phyloP scores from a whole-genome alignment of 768 basidiomycete genomes.

The Epithele typhae region DNA sequence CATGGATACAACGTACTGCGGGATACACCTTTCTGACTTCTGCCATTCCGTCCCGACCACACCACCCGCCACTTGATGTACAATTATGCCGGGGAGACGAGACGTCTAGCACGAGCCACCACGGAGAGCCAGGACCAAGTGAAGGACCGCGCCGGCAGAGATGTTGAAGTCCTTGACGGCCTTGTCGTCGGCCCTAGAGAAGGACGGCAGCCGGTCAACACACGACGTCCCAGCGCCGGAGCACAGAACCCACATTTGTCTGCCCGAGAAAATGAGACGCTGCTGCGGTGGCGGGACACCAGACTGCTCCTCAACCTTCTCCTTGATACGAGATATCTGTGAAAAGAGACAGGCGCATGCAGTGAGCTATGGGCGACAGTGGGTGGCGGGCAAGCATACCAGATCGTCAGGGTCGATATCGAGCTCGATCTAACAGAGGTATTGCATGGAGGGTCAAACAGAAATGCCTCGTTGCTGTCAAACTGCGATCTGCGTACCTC shows the following conservation, averaged over 20 bases:
- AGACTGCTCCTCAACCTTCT: constrained; percentile 97
- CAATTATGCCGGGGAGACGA: background rate
- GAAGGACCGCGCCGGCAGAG: constrained; percentile 79
- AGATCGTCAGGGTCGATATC: constrained; percentile 90
- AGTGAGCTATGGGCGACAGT: background rate
- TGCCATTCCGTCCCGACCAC: background rate
- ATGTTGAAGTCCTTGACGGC: constrained; percentile 82
- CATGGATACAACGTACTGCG: constrained; percentile 8
- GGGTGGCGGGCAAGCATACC: constrained; percentile 37
- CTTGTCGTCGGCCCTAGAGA: constrained; percentile 84
- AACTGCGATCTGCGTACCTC: constrained; percentile 61
- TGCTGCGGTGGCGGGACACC: constrained; percentile 97
- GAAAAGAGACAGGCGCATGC: background rate
- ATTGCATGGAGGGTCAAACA: too few relatives aligned
- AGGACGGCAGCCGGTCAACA: background rate
- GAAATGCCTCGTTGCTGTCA: too few relatives aligned
- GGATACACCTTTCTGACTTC: constrained; percentile 5
- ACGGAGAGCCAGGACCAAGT: constrained; percentile 92
- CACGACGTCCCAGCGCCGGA: background rate
- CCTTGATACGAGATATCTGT: constrained; percentile 92
- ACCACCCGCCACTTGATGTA: background rate
- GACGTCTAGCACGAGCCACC: constrained; percentile 59
- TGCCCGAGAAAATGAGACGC: constrained; percentile 86
- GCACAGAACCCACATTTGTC: constrained; percentile 72
- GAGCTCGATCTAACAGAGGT: constrained; percentile 94